phyloP scores from a whole-genome alignment of 192 early-diverging fungal genomes.

The Linnemannia exigua region DNA sequence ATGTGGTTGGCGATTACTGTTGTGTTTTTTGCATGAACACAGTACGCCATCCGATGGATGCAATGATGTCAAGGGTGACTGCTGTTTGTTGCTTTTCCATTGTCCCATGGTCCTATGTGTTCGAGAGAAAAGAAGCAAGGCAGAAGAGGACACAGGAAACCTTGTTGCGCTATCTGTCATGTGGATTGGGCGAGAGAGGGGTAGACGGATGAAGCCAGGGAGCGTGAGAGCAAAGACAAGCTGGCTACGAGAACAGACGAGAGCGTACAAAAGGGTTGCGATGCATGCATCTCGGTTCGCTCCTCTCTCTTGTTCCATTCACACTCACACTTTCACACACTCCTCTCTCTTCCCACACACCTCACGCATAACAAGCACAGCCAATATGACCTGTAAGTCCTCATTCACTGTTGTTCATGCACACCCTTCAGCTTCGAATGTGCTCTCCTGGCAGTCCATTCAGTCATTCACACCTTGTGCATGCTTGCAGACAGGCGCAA shows the following conservation, averaged over 20 bases:
- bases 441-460: no score
- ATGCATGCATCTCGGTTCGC: not conserved
- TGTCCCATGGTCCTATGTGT: not conserved
- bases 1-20: not conserved
- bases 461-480: no score
- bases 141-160: not conserved
- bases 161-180: not conserved
- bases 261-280: not conserved
- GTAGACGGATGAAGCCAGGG: no score
- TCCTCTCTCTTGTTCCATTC: not conserved
- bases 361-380: not conserved
- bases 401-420: no score
- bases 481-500: no score
- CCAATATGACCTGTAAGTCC: constrained; percentile 2
- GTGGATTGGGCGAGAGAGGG: not conserved
- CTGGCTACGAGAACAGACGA: not conserved
- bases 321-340: not conserved
- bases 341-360: not conserved
- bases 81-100: not conserved
- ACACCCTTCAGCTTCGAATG: no score
- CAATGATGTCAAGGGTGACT: constrained; percentile 4
- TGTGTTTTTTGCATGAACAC: not conserved
- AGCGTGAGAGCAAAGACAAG: not conserved
- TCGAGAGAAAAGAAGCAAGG: not conserved
- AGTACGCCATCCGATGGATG: not conserved